Base-by-base conservation (phyloP, 1,284 basidiomycete species). In the Puccinia hordei region DNA sequence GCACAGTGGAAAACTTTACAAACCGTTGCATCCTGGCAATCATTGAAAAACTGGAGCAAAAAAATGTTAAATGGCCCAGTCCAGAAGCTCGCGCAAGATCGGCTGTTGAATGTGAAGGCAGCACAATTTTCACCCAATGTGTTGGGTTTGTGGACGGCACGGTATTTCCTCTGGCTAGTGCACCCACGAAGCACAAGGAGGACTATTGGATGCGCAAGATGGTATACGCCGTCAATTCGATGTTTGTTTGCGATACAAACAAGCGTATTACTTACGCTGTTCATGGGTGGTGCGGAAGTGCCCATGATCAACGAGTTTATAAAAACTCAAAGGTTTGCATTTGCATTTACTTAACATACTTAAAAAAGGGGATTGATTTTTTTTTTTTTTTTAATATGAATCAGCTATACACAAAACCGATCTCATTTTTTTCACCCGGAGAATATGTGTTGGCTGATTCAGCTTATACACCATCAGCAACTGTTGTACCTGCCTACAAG, bases 211-310 rank as follows among this genome's bases (percentile, higher is more conserved):
- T n/a, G n/a, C n/a, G n/a, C n/a, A 75, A 75, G 33, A 41, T n/a
- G 15, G 27, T 57, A 33, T 75, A 75, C 27, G 4, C 10, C 41
- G 30, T 75, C 2, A 75, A 63, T 35, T 38, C 55, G 3, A 6
- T 59, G 35, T 63, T 75, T 51, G 41, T 75, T 17, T 76, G 73
- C 30, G 30, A 76, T 66, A 9, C 27, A 15, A 13, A 69, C 2
- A 30, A 19, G 19, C 17, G 49, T 4, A 53, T 77, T 9, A 61
- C 46, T 3, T 75, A 65, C n/a, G 57, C 73, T 1, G 0, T 46
- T 1, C 73, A 75, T 46, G 73, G 73, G 0, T 75, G 73, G 73
- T 65, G 73, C 49, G 73, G 73, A 12, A 75, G 57, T 63, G 73
- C 73, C 1, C 73, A 63, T 19, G 44, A 75, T 51, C 59, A 65